phyloP scores from a whole-genome alignment of 345 rosid genomes.

The Salix arbutifolia region DNA sequence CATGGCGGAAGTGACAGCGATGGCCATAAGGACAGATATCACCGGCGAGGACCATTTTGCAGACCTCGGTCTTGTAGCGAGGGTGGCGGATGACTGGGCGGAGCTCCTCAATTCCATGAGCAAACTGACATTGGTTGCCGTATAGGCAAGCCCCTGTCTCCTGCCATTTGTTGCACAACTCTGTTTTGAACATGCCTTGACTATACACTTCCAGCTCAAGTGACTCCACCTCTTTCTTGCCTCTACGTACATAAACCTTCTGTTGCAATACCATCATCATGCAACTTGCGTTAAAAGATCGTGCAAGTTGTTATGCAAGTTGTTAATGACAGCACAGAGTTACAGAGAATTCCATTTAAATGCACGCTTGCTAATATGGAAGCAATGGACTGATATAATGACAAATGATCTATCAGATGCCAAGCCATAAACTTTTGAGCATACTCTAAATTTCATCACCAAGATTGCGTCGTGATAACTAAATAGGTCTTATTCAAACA shows the following conservation, averaged over 20 bases:
- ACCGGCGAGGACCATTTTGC: conserved; percentile 70
- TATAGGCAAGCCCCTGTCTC: conserved; percentile 85
- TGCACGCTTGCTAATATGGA: neutral
- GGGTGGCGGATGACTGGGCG: conserved; percentile 91
- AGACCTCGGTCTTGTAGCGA: conserved; percentile 79
- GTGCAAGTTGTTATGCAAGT: neutral
- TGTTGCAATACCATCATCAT: conserved; percentile 19
- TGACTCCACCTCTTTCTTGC: conserved; percentile 48
- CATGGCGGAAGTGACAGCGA: conserved; percentile 93
- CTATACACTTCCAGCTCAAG: conserved; percentile 61
- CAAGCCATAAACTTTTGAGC: no score
- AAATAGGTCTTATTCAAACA: no score
- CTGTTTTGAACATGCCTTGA: conserved; percentile 88
- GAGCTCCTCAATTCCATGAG: conserved; percentile 81
- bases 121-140: conserved; percentile 72
- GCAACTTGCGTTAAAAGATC: neutral
- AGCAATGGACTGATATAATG: neutral
- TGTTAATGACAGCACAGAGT: neutral
- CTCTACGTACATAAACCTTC: conserved; percentile 36
- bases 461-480: no score
- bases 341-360: neutral
- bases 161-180: conserved; percentile 97
- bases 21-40: conserved; percentile 80
- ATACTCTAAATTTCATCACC: no score
- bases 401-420: neutral